Base-by-base conservation (phyloP, 805 yeast species). In the fission yeast (Schizosaccharomyces pombe) region DNA sequence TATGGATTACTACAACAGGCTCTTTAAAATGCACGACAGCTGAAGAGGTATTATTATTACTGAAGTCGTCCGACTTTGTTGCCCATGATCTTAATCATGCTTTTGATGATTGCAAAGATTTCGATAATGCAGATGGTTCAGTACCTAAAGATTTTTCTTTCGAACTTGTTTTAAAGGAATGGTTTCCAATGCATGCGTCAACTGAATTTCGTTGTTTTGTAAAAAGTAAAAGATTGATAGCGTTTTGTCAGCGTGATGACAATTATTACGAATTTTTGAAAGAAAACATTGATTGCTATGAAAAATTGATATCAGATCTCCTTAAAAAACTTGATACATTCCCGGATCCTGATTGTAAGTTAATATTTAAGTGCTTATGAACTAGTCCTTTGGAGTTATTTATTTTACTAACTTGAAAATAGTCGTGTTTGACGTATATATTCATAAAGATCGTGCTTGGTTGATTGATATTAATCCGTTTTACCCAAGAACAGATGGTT, bases 151-250 rank as follows among this genome's bases (percentile, higher is more conserved):
- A 62, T 2, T 61, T 61, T 1, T 16, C 28, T 22, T 76, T 71
- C 57, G 93, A 85, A 60, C 67, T 91, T 33, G 81, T 89, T 2
- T 64, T 91, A 47, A 74, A 93, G 47, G 75, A 85, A 65, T 91
- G 96, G 97, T 71, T 76, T 47, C 74, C 75, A 52, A 68, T 89
- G 47, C 85, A 84, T 58, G 96, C 97, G 0, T 85, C 97, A 0
- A 68, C 86, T 61, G 99, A 91, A 64, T 91, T 91, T 63, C 72
- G 99, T 56, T 77, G 87, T 32, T 91, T 86, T 67, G 83, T 91
- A 1, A 73, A 74, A 55, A 74, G 78, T 55, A 66, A 78, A 2
- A 67, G 69, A 51, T 68, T 91, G 5, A 63, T 87, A 4, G 97
- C 82, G 0, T 77, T 81, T 1, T 73, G 86, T 0, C 98, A 89